Evolutionary conservation across 208 protist genomes (phyloP).

Genomic region (Leptomonas seymouri): DNA sequence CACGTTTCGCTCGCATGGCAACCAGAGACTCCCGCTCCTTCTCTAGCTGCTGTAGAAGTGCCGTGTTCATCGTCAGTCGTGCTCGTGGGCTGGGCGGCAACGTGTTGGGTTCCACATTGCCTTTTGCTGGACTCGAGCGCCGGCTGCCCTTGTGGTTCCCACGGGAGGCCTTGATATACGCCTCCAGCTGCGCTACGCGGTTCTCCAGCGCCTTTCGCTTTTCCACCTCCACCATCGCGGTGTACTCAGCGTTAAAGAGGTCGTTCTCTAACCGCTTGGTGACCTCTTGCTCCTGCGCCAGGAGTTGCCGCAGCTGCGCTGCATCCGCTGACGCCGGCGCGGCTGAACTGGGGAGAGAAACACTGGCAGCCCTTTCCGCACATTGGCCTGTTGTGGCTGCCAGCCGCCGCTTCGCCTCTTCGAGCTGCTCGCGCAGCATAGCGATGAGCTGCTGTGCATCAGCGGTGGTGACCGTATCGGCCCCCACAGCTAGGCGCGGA

Average conservation of each 20-base stretch:
- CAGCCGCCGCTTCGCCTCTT: slow-evolving; percentile 49
- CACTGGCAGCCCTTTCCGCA: background rate
- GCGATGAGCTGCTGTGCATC: slow-evolving; percentile 68
- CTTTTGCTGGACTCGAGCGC: too few species aligned
- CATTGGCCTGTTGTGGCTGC: background rate
- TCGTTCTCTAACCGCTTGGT: slow-evolving; percentile 81
- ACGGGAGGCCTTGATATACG: background rate
- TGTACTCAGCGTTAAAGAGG: slow-evolving; percentile 86
- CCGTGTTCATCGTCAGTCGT: slow-evolving; percentile 14
- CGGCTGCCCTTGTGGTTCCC: background rate
- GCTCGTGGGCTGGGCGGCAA: background rate
- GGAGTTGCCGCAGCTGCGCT: slow-evolving; percentile 27
- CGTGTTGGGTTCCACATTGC: too few species aligned
- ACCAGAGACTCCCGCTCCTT: slow-evolving; percentile 36
- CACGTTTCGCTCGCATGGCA: slow-evolving; percentile 27
- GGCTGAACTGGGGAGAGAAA: background rate
- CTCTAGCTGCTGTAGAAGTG: slow-evolving; percentile 30
- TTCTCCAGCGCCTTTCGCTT: slow-evolving; percentile 69
- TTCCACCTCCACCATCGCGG: slow-evolving; percentile 78
- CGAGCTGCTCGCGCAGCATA: slow-evolving; percentile 67
- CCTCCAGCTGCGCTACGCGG: slow-evolving; percentile 46
- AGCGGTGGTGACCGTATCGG: slow-evolving; percentile 25
- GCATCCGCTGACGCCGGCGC: slow-evolving; percentile 17
- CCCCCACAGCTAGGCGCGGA: slow-evolving; percentile 58
- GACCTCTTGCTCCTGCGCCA: slow-evolving; percentile 50